These are phyloP conservation scores for Linanthus parryae DNA, from an alignment of 148 eudicot species.

Conservation along the genomic window DNA sequence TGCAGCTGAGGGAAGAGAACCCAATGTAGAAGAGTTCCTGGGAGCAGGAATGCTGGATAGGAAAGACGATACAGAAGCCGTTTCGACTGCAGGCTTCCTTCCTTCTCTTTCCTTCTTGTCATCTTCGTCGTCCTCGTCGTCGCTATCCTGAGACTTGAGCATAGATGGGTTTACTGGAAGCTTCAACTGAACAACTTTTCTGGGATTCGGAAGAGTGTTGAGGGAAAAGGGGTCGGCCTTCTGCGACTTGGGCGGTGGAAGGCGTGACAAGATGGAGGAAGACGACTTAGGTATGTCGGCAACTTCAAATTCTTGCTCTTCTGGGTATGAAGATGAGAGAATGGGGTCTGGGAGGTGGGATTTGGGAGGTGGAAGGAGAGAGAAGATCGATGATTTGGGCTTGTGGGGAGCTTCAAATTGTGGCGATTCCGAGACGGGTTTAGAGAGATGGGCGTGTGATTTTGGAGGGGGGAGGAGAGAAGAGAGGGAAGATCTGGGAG, in stretches of 20 bases:
- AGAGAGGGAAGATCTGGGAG: too few relatives aligned
- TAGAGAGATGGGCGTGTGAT: too few relatives aligned
- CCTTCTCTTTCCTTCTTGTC: constrained; percentile 38
- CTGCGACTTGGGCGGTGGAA: constrained; percentile 18
- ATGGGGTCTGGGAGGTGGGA: constrained; percentile 15
- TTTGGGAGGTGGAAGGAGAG: constrained; percentile 29
- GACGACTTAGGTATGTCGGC: not conserved
- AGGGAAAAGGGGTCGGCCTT: constrained; percentile 29
- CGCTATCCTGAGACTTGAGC: constrained; percentile 14
- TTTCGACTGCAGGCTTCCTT: constrained; percentile 14
- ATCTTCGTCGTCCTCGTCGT: constrained; percentile 37
- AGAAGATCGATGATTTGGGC: constrained; percentile 16
- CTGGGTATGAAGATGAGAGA: constrained; percentile 8
- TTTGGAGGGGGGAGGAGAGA: too few relatives aligned
- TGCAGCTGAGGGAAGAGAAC: constrained; percentile 31
- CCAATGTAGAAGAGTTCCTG: constrained; percentile 45
- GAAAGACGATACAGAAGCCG: constrained; percentile 49
- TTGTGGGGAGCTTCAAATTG: too few relatives aligned
- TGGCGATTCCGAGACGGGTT: too few relatives aligned
- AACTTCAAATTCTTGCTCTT: not conserved
- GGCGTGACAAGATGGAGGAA: constrained; percentile 19
- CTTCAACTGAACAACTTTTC: constrained; percentile 56
- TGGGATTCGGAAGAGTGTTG: constrained; percentile 23
- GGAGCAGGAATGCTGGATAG: constrained; percentile 74
- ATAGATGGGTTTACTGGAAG: constrained; percentile 32